phyloP scores from a whole-genome alignment of 306 rosid genomes.

The Canavalia gladiata region DNA sequence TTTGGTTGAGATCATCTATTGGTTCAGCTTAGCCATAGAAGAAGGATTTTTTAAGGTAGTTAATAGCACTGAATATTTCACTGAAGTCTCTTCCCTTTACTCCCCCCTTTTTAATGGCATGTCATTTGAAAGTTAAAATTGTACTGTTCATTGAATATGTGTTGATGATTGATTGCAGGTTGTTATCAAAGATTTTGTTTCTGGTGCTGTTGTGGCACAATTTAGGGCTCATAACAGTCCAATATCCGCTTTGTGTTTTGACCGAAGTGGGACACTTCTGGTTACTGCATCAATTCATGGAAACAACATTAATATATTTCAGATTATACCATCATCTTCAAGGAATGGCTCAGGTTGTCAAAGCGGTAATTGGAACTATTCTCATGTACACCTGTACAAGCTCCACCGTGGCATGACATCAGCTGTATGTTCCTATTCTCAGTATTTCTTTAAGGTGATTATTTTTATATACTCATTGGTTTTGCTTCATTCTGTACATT shows the following conservation, averaged over 20 bases:
- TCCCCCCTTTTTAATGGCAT: constrained; percentile 3
- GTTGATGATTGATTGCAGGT: constrained; percentile 68
- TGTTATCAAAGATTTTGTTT: constrained; percentile 78
- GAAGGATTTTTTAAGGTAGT: constrained; percentile 60
- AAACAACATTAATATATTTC: constrained; percentile 83
- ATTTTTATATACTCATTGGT: background rate
- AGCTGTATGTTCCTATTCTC: constrained; percentile 71
- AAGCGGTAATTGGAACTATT: constrained; percentile 72
- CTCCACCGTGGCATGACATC: constrained; percentile 95
- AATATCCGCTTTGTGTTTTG: constrained; percentile 88
- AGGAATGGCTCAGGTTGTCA: constrained; percentile 70
- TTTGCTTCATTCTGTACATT: constrained; percentile 42
- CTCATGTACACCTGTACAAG: constrained; percentile 92
- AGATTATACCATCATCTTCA: constrained; percentile 79
- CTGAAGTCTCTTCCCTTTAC: constrained; percentile 13
- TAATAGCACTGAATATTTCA: constrained; percentile 46
- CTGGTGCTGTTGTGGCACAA: constrained; percentile 79
- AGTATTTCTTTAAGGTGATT: constrained; percentile 40
- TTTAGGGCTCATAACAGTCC: constrained; percentile 95
- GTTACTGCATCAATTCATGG: constrained; percentile 93
- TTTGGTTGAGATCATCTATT: constrained; percentile 61
- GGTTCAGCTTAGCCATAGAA: constrained; percentile 59
- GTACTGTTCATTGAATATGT: constrained; percentile 33
- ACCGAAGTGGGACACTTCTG: constrained; percentile 92
- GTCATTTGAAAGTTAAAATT: constrained; percentile 44